phyloP scores from a whole-genome alignment of 2,329 filamentous ascomycete species.

The Cladosporium phlei region DNA sequence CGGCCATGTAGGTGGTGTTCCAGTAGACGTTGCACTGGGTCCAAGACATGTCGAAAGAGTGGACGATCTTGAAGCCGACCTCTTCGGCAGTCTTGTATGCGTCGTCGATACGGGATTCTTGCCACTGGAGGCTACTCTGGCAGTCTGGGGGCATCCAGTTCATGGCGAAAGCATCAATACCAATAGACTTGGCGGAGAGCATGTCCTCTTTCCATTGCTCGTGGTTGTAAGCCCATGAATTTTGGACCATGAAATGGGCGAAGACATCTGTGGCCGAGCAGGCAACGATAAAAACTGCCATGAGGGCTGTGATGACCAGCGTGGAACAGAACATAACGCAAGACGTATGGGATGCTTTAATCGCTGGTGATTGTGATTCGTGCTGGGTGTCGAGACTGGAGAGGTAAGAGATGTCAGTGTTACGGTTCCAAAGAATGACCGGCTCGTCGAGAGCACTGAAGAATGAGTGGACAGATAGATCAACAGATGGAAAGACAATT shows the following conservation, averaged over 20 bases:
- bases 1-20: conserved; percentile 35
- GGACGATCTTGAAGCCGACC: conserved; percentile 34
- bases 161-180: conserved; percentile 36
- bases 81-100: conserved; percentile 32
- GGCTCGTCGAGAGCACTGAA: conserved; percentile 13
- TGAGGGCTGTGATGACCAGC: conserved; percentile 7
- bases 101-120: conserved; percentile 32
- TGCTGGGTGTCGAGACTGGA: not conserved
- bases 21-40: conserved; percentile 32
- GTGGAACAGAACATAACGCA: conserved; percentile 9
- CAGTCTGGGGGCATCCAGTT: conserved; percentile 36
- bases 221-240: conserved; percentile 32
- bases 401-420: not conserved
- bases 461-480: no score
- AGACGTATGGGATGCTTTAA: not conserved
- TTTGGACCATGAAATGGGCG: conserved; percentile 36
- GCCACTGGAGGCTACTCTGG: conserved; percentile 26
- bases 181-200: conserved; percentile 30
- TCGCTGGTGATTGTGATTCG: not conserved
- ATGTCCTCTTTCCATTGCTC: conserved; percentile 34
- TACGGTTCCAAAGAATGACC: conserved; percentile 11
- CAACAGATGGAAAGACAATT: no score
- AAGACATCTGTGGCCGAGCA: conserved; percentile 29
- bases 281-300: conserved; percentile 20
- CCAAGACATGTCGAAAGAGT: conserved; percentile 39